Percentiles rank a stretch among this genome's conserved stretches.
These are phyloP conservation scores for Cyclotella cryptica DNA, from an alignment of 108 stramenopile species.

Conservation along the genomic window DNA sequence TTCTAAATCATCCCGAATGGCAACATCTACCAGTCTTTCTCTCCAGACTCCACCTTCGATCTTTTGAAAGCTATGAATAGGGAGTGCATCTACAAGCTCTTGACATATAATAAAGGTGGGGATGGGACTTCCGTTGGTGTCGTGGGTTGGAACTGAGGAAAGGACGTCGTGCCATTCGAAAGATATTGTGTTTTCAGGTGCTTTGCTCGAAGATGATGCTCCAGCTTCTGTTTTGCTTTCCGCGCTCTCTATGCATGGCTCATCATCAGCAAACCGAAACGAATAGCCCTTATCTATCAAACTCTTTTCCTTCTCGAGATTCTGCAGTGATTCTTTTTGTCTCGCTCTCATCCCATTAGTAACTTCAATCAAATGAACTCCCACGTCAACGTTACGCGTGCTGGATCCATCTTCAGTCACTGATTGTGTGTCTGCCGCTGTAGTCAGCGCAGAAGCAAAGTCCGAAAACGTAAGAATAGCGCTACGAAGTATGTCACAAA, in stretches of 20 bases:
- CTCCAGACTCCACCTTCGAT: slow-evolving; percentile 90
- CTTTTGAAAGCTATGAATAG: slow-evolving; percentile 93
- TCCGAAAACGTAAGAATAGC: slow-evolving; percentile 58
- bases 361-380: slow-evolving; percentile 93
- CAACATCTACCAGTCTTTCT: slow-evolving; percentile 94
- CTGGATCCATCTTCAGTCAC: slow-evolving; percentile 7
- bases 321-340: slow-evolving; percentile 78
- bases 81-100: slow-evolving; percentile 96
- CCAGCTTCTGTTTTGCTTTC: background rate
- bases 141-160: slow-evolving; percentile 55
- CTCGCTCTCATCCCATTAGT: slow-evolving; percentile 73
- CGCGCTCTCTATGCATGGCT: background rate
- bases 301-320: slow-evolving; percentile 26
- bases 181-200: slow-evolving; percentile 41
- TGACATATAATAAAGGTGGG: slow-evolving; percentile 85
- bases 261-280: slow-evolving; percentile 43
- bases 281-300: slow-evolving; percentile 39
- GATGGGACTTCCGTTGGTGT: slow-evolving; percentile 50
- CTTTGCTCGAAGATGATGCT: background rate
- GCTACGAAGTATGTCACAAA: slow-evolving; percentile 87
- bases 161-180: slow-evolving; percentile 83
- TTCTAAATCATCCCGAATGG: slow-evolving; percentile 53
- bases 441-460: slow-evolving; percentile 53
- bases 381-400: slow-evolving; percentile 48
- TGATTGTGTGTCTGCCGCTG: background rate